phyloP scores from a whole-genome alignment of 257 asterid species.

The Jacaranda mimosifolia region DNA sequence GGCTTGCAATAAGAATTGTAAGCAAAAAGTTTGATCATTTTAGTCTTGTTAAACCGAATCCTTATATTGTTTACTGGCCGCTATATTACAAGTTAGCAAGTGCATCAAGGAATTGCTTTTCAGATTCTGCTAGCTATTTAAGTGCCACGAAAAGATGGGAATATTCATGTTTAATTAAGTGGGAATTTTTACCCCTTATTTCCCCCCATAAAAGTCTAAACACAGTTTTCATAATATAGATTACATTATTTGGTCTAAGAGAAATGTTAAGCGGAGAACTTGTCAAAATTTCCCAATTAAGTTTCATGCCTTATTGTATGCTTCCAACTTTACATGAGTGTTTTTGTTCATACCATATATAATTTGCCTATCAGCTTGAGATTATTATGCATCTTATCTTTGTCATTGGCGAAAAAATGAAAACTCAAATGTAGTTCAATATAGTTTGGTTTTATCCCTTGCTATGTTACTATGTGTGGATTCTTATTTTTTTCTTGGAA shows the following conservation, averaged over 20 bases:
- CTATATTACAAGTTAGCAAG: neutral
- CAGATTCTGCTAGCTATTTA: no score
- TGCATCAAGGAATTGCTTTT: neutral
- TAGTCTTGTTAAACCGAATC: neutral
- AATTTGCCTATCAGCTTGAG: neutral
- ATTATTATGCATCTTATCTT: constrained; percentile 5
- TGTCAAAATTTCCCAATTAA: no score
- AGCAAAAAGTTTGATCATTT: constrained; percentile 6
- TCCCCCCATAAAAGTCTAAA: neutral
- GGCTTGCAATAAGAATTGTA: constrained; percentile 16
- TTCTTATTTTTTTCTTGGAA: constrained; percentile 34
- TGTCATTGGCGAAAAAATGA: constrained; percentile 14
- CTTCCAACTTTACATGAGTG: no score
- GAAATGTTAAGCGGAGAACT: no score
- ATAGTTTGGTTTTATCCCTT: constrained; percentile 5
- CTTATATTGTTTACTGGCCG: neutral
- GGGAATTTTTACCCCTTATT: neutral
- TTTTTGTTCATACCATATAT: neutral
- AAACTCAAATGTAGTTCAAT: neutral
- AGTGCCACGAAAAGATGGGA: neutral
- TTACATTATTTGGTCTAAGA: neutral
- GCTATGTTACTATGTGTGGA: constrained; percentile 10
- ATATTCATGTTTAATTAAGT: neutral
- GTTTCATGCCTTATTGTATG: no score
- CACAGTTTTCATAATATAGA: neutral